phyloP scores from a whole-genome alignment of 2,329 filamentous ascomycete genomes.

The Aureobasidium sp. region DNA sequence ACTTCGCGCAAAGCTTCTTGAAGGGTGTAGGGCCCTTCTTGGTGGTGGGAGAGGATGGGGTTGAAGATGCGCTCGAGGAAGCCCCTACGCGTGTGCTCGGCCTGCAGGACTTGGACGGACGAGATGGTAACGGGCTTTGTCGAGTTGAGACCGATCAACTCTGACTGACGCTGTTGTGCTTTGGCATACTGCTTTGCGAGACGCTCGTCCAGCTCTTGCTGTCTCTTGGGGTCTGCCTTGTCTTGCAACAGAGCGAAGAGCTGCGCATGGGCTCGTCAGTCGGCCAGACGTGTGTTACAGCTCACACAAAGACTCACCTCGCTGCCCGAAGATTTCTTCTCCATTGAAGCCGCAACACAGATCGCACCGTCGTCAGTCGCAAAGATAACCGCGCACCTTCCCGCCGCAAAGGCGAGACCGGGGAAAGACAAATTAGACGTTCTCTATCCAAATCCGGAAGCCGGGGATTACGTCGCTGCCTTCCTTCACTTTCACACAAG shows the following conservation, averaged over 20 bases:
- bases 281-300: too few relatives aligned
- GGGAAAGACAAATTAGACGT: too few relatives aligned
- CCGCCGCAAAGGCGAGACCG: neutral
- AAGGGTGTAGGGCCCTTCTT: slow-evolving; percentile 65
- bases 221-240: slow-evolving; percentile 52
- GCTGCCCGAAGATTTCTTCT: slow-evolving; percentile 4
- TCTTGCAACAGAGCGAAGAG: slow-evolving; percentile 55
- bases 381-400: neutral
- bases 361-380: slow-evolving; percentile 10
- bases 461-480: too few relatives aligned
- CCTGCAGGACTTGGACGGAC: slow-evolving; percentile 75
- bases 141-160: slow-evolving; percentile 71
- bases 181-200: slow-evolving; percentile 53
- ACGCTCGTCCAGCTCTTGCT: slow-evolving; percentile 54
- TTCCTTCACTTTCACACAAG: neutral
- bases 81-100: slow-evolving; percentile 69
- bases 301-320: neutral
- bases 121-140: slow-evolving; percentile 83
- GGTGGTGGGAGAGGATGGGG: slow-evolving; percentile 65
- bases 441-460: neutral
- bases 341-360: slow-evolving; percentile 14
- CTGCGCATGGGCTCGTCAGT: slow-evolving; percentile 30
- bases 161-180: slow-evolving; percentile 55
- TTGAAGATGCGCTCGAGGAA: slow-evolving; percentile 79
- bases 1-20: slow-evolving; percentile 70